Percentiles rank a stretch among this genome's conserved stretches.
phyloP scores from a whole-genome alignment of 192 early-diverging fungal genomes.

The Coemansia sp. region DNA sequence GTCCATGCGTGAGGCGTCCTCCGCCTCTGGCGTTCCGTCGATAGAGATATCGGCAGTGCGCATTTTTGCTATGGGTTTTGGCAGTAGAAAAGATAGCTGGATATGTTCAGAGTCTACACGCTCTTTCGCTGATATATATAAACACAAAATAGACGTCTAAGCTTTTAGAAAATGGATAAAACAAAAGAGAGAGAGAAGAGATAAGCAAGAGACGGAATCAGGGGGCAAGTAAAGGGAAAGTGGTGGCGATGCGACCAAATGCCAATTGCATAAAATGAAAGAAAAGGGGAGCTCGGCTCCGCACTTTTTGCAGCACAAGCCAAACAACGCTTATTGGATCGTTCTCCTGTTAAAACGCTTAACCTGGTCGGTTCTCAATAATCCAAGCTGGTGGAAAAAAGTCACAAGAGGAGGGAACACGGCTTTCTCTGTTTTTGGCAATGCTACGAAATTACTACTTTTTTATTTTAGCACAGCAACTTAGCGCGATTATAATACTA shows the following conservation, averaged over 20 bases:
- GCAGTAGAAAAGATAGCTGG: background rate
- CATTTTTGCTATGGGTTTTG: background rate
- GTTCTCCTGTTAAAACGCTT: no score
- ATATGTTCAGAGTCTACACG: background rate
- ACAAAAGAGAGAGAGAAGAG: background rate
- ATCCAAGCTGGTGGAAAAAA: no score
- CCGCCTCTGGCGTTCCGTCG: slow-evolving; percentile 8
- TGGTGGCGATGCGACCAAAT: no score
- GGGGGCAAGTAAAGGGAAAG: no score
- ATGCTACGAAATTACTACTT: no score
- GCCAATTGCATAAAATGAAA: background rate
- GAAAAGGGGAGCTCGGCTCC: background rate
- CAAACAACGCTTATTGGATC: background rate
- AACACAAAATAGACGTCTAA: background rate
- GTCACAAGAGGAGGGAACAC: no score
- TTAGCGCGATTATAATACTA: no score
- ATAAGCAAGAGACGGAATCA: background rate
- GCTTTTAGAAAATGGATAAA: background rate
- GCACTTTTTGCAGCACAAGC: background rate
- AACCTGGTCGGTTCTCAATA: no score
- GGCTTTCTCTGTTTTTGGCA: no score
- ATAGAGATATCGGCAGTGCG: slow-evolving; percentile 3
- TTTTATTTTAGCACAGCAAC: no score
- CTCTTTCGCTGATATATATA: background rate
- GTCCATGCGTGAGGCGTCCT: slow-evolving; percentile 4